Evolutionary conservation across 352 stramenopile genomes (phyloP).

Genomic region (Pythium phragmiticola): DNA sequence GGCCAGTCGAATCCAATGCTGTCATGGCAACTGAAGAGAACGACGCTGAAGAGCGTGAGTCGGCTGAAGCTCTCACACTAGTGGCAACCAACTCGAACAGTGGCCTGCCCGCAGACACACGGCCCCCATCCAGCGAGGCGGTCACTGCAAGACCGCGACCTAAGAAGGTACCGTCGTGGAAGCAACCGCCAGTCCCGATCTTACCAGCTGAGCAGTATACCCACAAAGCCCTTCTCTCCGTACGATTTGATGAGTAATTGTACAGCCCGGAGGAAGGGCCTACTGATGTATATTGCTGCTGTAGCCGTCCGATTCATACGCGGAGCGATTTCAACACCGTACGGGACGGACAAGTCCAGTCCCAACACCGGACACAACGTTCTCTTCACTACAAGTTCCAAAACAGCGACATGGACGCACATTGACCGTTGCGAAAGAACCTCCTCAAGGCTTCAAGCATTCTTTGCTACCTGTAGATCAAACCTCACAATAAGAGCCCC

Average conservation of each 20-base stretch:
- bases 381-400: background rate
- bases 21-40: background rate
- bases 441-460: background rate
- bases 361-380: background rate
- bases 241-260: slow-evolving; percentile 17
- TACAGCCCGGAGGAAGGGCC: background rate
- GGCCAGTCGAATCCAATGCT: background rate
- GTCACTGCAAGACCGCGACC: slow-evolving; percentile 1
- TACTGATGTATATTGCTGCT: background rate
- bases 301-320: slow-evolving; percentile 32
- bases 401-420: slow-evolving; percentile 1
- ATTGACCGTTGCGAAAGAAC: background rate
- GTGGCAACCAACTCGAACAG: background rate
- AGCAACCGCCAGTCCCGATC: slow-evolving; percentile 56
- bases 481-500: background rate
- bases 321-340: slow-evolving; percentile 33
- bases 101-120: background rate
- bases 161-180: slow-evolving; percentile 50
- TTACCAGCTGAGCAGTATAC: slow-evolving; percentile 48
- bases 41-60: background rate
- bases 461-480: background rate
- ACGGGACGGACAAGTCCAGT: slow-evolving; percentile 12
- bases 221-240: slow-evolving; percentile 47
- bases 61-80: background rate
- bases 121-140: slow-evolving; percentile 2